Evolutionary conservation across 805 yeast genomes (phyloP), one percentile per base, ranked within the genome.

Genomic region (Millerozyma miso): DNA sequence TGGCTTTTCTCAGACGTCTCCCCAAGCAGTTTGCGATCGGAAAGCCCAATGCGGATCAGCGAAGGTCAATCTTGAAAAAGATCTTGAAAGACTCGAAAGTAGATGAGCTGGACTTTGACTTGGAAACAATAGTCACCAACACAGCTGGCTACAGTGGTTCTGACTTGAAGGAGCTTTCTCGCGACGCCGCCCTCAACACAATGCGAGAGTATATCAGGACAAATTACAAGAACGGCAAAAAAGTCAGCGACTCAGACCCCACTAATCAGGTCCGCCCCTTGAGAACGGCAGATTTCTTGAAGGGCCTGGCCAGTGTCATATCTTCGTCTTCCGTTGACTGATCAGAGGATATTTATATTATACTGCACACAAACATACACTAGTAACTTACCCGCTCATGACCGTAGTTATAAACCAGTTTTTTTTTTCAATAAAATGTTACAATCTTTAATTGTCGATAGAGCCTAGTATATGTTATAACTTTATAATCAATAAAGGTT

Each of bases 181-280:
- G 99, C 43, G 95, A 88, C 55, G 99, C 99, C 0, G 97, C 96
- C 1, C 77, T 90, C 71, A 76, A 76, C 51, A 86, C 97, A 0
- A 89, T 91, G 56, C 75, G 96, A 52, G 97, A 93, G 62, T 88
- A 79, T 59, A 87, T 91, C 44, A 69, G 79, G 42, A 63, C 65
- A 42, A 85, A 86, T 58, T 69, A 73, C 50, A 60, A 58, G 64
- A 71, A 56, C 35, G 68, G 69, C 2, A 64, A 63, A 40, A 53
- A 56, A 13, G 52, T 39, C 18, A 51, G 47, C 15, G 66, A 64
- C 16, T 62, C 66, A 10, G 39, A 26, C 17, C 5, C 32, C 33
- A 18, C 31, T 4, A 59, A 74, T 19, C 60, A 63, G 19, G 74
- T 87, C 47, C 72, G 93, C 45, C 85, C 93, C 4, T 69, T 88